Percentiles rank a stretch among this genome's conserved stretches.
These are phyloP conservation scores for Tetraselmis striata DNA, from an alignment of 139 green algal genomes.

Conservation along the genomic window DNA sequence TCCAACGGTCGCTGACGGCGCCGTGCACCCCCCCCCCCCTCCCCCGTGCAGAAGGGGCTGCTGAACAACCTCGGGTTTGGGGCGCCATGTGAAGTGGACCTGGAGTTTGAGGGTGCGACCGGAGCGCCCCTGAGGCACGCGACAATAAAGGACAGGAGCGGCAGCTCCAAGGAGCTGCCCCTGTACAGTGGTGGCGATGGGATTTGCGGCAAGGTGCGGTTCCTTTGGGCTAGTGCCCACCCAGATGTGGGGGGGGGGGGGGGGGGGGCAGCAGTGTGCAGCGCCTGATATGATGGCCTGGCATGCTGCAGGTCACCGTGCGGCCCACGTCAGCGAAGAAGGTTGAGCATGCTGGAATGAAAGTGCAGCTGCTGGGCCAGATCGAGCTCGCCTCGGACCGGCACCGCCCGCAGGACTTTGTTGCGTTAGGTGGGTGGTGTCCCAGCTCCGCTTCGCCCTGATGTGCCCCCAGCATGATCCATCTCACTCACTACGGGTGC, in stretches of 20 bases:
- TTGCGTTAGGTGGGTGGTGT: conserved; percentile 56
- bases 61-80: conserved; percentile 16
- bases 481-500: too few species aligned
- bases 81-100: conserved; percentile 33
- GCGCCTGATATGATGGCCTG: neutral
- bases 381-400: conserved; percentile 90
- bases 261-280: neutral
- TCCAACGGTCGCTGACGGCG: too few species aligned
- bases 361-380: conserved; percentile 91
- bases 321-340: conserved; percentile 64
- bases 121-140: conserved; percentile 20
- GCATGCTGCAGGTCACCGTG: conserved; percentile 45
- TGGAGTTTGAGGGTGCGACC: conserved; percentile 34
- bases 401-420: conserved; percentile 79
- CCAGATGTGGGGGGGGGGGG: neutral
- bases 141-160: conserved; percentile 26
- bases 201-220: conserved; percentile 59
- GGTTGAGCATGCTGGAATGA: conserved; percentile 90
- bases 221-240: neutral
- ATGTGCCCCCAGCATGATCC: conserved; percentile 2
- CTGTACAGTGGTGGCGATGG: conserved; percentile 69
- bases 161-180: conserved; percentile 58
- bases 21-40: too few species aligned
- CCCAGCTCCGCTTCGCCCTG: neutral
- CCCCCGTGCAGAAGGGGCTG: neutral